phyloP scores from a whole-genome alignment of 176 grass and related monocot species.

The Carex cristatella region DNA sequence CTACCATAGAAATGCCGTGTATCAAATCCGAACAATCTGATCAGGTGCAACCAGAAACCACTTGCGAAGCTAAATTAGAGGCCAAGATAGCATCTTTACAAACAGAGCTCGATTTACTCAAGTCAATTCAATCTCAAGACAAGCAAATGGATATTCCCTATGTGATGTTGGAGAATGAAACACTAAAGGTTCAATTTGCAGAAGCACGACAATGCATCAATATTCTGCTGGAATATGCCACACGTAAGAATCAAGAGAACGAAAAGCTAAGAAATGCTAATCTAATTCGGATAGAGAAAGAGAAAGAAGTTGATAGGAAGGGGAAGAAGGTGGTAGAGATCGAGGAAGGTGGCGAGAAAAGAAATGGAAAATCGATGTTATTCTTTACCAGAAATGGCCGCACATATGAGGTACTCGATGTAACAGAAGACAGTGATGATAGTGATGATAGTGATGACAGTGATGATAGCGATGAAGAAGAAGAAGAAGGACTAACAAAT shows the following conservation, averaged over 20 bases:
- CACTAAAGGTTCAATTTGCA: background rate
- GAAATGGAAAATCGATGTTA: background rate
- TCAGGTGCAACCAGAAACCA: background rate
- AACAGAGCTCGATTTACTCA: background rate
- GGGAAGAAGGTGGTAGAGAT: background rate
- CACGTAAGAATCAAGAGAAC: background rate
- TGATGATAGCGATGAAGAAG: background rate
- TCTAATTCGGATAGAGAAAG: background rate
- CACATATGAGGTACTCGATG: background rate
- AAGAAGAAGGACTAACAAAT: background rate
- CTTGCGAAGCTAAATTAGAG: background rate
- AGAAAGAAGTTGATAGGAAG: background rate
- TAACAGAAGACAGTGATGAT: background rate
- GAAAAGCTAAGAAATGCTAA: background rate
- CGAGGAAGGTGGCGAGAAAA: background rate
- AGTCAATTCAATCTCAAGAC: background rate
- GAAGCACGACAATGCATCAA: background rate
- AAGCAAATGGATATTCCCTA: too few species aligned
- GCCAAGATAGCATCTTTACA: background rate
- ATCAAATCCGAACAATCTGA: background rate
- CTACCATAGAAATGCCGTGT: background rate
- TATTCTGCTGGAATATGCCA: background rate
- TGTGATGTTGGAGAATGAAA: background rate
- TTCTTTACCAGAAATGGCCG: background rate
- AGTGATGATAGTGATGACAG: background rate